These are phyloP conservation scores for Tricholoma furcatifolium DNA, from an alignment of 768 basidiomycete species.

Conservation along the genomic window DNA sequence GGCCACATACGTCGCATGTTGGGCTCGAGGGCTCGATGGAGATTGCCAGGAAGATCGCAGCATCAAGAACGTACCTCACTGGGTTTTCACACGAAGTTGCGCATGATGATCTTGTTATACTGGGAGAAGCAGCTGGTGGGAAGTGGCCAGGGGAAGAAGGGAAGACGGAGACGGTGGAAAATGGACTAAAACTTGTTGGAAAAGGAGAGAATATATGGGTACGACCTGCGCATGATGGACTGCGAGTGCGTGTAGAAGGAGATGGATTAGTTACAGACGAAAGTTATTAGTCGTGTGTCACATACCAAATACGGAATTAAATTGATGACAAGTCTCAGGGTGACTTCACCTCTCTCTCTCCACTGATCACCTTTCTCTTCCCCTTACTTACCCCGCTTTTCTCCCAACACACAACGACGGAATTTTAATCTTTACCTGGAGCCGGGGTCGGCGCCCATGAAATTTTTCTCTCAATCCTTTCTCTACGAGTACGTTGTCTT, in stretches of 20 bases:
- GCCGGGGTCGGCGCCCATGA: conserved; percentile 43
- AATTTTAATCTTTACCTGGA: conserved; percentile 5
- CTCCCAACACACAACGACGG: conserved; percentile 10
- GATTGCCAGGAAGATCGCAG: conserved; percentile 54
- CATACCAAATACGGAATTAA: conserved; percentile 1
- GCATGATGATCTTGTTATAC: conserved; percentile 74
- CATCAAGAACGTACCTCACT: conserved; percentile 64
- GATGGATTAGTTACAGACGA: conserved; percentile 49
- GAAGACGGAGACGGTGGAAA: conserved; percentile 32
- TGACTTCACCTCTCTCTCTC: conserved; percentile 12
- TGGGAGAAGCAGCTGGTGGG: conserved; percentile 52
- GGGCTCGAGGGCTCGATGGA: conserved; percentile 64
- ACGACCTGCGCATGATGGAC: conserved; percentile 74
- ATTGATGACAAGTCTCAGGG: conserved; percentile 15
- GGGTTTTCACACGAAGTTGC: conserved; percentile 78
- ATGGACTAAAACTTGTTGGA: conserved; percentile 46
- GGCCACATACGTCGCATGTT: conserved; percentile 74
- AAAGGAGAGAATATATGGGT: conserved; percentile 55
- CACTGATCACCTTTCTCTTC: neutral
- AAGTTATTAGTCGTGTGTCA: conserved; percentile 33
- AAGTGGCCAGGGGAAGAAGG: conserved; percentile 25
- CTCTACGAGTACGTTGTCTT: conserved; percentile 48
- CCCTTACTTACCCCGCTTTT: conserved; percentile 3
- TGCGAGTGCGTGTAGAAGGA: conserved; percentile 49
- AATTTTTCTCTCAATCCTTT: conserved; percentile 56